These are phyloP conservation scores for Trametes coccinea DNA, from an alignment of 768 basidiomycete species.

Conservation along the genomic window DNA sequence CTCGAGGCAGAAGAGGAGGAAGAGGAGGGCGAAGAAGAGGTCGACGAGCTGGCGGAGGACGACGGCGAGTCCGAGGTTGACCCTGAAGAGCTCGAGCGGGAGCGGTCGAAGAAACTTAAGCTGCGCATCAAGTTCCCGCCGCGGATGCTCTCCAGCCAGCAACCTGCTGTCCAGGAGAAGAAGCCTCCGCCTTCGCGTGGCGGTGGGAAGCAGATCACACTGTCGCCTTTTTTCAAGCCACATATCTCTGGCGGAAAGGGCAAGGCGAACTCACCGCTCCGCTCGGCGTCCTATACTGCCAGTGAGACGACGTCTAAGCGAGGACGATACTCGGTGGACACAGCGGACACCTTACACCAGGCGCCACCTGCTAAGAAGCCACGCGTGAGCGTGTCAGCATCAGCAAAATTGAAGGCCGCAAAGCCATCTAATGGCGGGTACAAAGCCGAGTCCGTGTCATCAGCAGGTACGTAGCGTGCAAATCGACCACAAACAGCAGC, in stretches of 20 bases:
- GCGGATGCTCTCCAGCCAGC: conserved; percentile 20
- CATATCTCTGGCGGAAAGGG: conserved; percentile 14
- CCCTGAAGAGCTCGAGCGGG: conserved; percentile 32
- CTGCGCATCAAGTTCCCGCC: conserved; percentile 40
- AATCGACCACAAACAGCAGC: not conserved
- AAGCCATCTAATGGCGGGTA: not conserved
- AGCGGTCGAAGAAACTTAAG: conserved; percentile 39
- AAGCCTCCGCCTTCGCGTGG: conserved; percentile 13
- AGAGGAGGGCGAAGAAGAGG: conserved; percentile 11
- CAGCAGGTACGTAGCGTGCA: conserved; percentile 4
- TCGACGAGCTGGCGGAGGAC: conserved; percentile 23
- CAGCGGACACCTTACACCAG: conserved; percentile 12
- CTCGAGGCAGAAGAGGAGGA: conserved; percentile 13
- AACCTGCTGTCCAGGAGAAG: not conserved
- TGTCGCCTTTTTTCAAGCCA: conserved; percentile 19
- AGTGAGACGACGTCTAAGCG: conserved; percentile 10
- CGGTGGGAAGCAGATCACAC: conserved; percentile 23
- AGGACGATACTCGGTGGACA: conserved; percentile 13
- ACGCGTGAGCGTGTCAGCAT: conserved; percentile 2
- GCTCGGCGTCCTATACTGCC: conserved; percentile 14
- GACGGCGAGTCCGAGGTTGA: conserved; percentile 36
- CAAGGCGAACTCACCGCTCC: conserved; percentile 5
- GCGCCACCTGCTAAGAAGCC: conserved; percentile 12
- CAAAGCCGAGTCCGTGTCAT: conserved; percentile 14
- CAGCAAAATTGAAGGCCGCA: conserved; percentile 6